Evolutionary conservation across 208 protist species (phyloP).

Genomic region (Chromosphaera perkinsii): DNA sequence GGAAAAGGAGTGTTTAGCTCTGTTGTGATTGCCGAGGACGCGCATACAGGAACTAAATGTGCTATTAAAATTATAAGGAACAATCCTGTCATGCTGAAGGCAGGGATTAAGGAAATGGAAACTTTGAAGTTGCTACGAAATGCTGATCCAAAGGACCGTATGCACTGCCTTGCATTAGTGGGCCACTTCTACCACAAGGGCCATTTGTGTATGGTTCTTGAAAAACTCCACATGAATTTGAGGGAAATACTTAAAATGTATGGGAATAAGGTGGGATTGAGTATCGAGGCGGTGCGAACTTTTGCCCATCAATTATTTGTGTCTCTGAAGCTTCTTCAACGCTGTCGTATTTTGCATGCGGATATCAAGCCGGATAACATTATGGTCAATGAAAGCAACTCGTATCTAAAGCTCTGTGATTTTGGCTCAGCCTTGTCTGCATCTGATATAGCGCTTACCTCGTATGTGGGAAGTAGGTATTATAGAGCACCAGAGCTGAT

Average conservation of each 20-base stretch:
- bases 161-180: slow-evolving; percentile 61
- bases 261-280: slow-evolving; percentile 48
- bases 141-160: slow-evolving; percentile 44
- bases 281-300: slow-evolving; percentile 45
- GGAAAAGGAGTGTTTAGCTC: slow-evolving; percentile 67
- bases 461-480: slow-evolving; percentile 65
- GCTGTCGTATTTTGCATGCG: slow-evolving; percentile 58
- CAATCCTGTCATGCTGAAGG: slow-evolving; percentile 63
- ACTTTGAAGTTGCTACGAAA: neutral
- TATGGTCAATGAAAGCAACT: too few relatives aligned
- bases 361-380: slow-evolving; percentile 77
- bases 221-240: slow-evolving; percentile 46
- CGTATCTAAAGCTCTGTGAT: too few relatives aligned
- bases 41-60: neutral
- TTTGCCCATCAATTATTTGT: slow-evolving; percentile 64
- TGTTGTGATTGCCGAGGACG: slow-evolving; percentile 58
- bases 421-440: slow-evolving; percentile 59
- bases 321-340: slow-evolving; percentile 51
- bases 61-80: slow-evolving; percentile 61
- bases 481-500: slow-evolving; percentile 84
- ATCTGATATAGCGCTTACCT: slow-evolving; percentile 57
- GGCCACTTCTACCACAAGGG: slow-evolving; percentile 57
- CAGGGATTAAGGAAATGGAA: slow-evolving; percentile 14
- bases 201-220: slow-evolving; percentile 74
- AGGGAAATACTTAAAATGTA: slow-evolving; percentile 45